phyloP scores from a whole-genome alignment of 2,329 filamentous ascomycete species.

The Alternaria sp. region DNA sequence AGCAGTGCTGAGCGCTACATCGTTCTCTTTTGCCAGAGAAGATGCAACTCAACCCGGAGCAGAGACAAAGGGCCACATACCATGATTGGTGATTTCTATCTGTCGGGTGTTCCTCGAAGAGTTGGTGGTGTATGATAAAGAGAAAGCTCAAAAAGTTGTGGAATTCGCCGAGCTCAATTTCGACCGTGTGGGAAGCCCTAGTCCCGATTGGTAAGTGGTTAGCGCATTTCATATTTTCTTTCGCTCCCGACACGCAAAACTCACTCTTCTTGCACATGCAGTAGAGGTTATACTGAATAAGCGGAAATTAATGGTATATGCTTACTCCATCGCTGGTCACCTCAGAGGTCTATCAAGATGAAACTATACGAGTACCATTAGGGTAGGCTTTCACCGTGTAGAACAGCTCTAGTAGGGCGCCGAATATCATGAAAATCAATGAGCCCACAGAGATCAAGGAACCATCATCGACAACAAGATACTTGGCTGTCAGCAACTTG shows the following conservation, averaged over 20 bases:
- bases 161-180: conserved; percentile 26
- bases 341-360: background rate
- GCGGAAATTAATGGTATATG: background rate
- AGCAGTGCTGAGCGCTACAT: background rate
- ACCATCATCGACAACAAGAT: background rate
- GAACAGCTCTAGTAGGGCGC: background rate
- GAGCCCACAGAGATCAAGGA: background rate
- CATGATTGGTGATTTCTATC: conserved; percentile 52
- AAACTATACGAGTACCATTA: background rate
- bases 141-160: conserved; percentile 26
- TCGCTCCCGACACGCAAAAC: background rate
- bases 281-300: background rate
- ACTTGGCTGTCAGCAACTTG: background rate
- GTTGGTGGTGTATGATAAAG: conserved; percentile 34
- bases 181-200: conserved; percentile 14
- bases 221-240: background rate
- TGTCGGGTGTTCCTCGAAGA: conserved; percentile 59
- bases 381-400: background rate
- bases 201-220: conserved; percentile 13
- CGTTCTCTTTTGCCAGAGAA: background rate
- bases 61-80: conserved; percentile 32
- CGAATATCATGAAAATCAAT: background rate
- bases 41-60: background rate
- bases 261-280: background rate
- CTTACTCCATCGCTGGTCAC: background rate